Base-by-base conservation (phyloP, 1,139 yeast species). In the Suhomyces kunorum region DNA sequence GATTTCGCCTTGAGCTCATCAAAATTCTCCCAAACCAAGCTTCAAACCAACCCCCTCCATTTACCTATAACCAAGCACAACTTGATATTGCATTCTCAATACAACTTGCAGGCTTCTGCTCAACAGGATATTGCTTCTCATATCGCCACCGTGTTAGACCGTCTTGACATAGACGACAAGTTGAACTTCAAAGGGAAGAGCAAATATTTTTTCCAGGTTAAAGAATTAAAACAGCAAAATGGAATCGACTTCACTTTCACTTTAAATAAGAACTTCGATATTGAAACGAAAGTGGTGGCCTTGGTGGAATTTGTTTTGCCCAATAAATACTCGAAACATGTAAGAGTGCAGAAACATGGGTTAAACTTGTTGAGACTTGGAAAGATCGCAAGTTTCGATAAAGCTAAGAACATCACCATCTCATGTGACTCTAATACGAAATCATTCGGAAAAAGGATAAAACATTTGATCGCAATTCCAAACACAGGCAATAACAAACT, bases 281-380 rank as follows among this genome's bases (percentile, higher is more conserved):
- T 19, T 5, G 25, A 28, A 5, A 31, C 33, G 3, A 12, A 11
- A 8, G 7, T 27, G 2, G 25, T 61, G 5, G 39, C 53, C 9
- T 41, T 63, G 20, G 24, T 65, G 5, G 60, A 60, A 23, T 41
- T 70, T 7, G 51, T 56, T 13, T 63, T 62, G 38, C 74, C 73
- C 0, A 66, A 62, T 36, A 60, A 58, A 32, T 59, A 50, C 37
- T 57, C 67, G 0, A 53, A 50, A 8, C 42, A 44, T 5, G 30
- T 28, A 5, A 48, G 71, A 8, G 43, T 62, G 9, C 52, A 53
- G 16, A 45, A 53, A 19, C 56, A 47, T 39, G 76, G 75, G 0
- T 39, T 68, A 6, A 52, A 40, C 16, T 16, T 48, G 5, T 34
- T 54, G 17, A 38, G 51, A 22, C 26, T 59, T 6, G 56, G 51